Evolutionary conservation across 768 basidiomycete species (phyloP).

Genomic region (Auricularia sp.): DNA sequence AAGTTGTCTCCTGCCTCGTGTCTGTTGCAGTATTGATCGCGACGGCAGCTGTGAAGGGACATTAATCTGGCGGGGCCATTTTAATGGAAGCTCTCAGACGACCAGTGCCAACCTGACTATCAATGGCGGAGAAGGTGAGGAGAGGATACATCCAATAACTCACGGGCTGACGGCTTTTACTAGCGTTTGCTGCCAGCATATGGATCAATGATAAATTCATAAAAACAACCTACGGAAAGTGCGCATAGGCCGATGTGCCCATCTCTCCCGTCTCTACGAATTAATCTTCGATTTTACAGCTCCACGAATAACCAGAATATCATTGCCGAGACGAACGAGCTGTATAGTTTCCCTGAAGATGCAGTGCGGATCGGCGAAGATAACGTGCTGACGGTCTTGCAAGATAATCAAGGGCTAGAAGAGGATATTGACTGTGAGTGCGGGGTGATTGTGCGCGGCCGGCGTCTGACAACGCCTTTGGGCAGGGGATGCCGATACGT

Average conservation of each 20-base stretch:
- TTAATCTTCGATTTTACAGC: constrained; percentile 23
- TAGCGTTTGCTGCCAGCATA: constrained; percentile 74
- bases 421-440: constrained; percentile 42
- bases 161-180: background rate
- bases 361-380: constrained; percentile 43
- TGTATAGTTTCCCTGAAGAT: constrained; percentile 50
- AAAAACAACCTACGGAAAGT: constrained; percentile 68
- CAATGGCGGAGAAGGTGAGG: constrained; percentile 66
- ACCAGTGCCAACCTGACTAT: constrained; percentile 54
- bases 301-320: constrained; percentile 56
- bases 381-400: constrained; percentile 62
- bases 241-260: constrained; percentile 13
- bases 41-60: constrained; percentile 63
- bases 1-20: constrained; percentile 17
- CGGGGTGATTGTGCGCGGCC: background rate
- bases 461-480: background rate
- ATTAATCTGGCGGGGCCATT: constrained; percentile 77
- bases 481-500: constrained; percentile 36
- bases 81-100: constrained; percentile 26
- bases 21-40: constrained; percentile 3
- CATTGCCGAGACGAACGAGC: constrained; percentile 57
- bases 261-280: background rate
- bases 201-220: constrained; percentile 72
- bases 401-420: constrained; percentile 77
- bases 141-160: constrained; percentile 6